These are phyloP conservation scores for Phytophthora pinifolia DNA, from an alignment of 352 stramenopile species.

Conservation along the genomic window DNA sequence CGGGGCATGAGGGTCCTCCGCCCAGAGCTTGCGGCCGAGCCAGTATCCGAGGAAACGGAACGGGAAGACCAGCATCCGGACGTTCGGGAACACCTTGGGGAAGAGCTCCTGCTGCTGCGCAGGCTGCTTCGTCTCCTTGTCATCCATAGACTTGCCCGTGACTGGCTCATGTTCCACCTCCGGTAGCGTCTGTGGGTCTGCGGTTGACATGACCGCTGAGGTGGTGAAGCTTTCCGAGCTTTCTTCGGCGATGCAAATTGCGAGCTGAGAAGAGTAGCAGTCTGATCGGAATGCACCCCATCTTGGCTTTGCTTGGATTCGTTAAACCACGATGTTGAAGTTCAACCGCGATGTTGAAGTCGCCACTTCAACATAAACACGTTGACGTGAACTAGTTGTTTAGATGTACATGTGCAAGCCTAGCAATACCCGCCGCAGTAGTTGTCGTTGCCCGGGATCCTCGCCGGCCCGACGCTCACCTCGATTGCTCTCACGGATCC, in stretches of 20 bases:
- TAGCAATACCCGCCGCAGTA: constrained; percentile 68
- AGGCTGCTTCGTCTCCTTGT: background rate
- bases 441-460: constrained; percentile 26
- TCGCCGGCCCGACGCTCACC: constrained; percentile 46
- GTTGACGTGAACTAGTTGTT: constrained; percentile 27
- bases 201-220: background rate
- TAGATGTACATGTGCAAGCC: too few relatives aligned
- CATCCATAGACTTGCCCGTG: background rate
- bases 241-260: constrained; percentile 9
- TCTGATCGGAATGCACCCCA: constrained; percentile 1
- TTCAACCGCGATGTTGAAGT: constrained; percentile 22
- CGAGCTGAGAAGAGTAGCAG: constrained; percentile 5
- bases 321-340: too few relatives aligned
- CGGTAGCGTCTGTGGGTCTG: background rate
- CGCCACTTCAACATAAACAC: constrained; percentile 12
- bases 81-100: constrained; percentile 28
- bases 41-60: constrained; percentile 38
- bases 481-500: constrained; percentile 42
- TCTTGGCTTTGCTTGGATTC: background rate
- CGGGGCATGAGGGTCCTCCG: constrained; percentile 11
- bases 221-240: background rate
- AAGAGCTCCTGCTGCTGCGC: constrained; percentile 26
- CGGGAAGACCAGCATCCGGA: constrained; percentile 34
- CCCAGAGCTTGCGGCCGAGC: constrained; percentile 29
- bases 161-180: constrained; percentile 9